These are phyloP conservation scores for Halophytophthora batemanensis DNA, from an alignment of 352 stramenopile species.

Conservation along the genomic window DNA sequence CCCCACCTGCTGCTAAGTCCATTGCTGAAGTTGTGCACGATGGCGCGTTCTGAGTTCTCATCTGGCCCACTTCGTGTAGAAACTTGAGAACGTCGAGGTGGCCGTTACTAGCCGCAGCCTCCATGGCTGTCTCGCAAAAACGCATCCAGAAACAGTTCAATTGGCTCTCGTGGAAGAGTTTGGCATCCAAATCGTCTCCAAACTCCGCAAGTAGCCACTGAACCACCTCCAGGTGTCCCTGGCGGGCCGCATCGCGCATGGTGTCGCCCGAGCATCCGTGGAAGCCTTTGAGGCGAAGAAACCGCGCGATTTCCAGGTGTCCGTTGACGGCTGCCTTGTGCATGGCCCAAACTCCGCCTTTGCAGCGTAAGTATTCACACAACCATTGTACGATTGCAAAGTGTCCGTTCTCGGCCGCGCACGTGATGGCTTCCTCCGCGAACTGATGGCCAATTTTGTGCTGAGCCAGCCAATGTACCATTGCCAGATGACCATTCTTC, in stretches of 20 bases:
- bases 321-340: slow-evolving; percentile 27
- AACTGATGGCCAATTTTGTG: slow-evolving; percentile 18
- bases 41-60: slow-evolving; percentile 2
- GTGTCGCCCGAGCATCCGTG: slow-evolving; percentile 18
- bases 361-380: too few relatives aligned
- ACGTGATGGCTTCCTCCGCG: too few relatives aligned
- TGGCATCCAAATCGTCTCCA: slow-evolving; percentile 3
- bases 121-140: slow-evolving; percentile 25
- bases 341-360: slow-evolving; percentile 22
- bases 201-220: slow-evolving; percentile 25
- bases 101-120: slow-evolving; percentile 22
- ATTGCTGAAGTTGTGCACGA: slow-evolving; percentile 21
- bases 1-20: slow-evolving; percentile 19
- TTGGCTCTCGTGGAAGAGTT: slow-evolving; percentile 22
- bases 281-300: slow-evolving; percentile 21
- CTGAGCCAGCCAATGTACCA: slow-evolving; percentile 31
- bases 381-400: too few relatives aligned
- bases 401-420: too few relatives aligned
- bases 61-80: slow-evolving; percentile 16
- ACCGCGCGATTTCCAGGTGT: slow-evolving; percentile 21
- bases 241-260: slow-evolving; percentile 25
- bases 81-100: slow-evolving; percentile 21
- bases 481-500: slow-evolving; percentile 29
- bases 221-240: slow-evolving; percentile 26
- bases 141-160: slow-evolving; percentile 20